Conservation (phyloP, 2,329 filamentous ascomycete genomes). For the Elsinoe fawcettii region DNA sequence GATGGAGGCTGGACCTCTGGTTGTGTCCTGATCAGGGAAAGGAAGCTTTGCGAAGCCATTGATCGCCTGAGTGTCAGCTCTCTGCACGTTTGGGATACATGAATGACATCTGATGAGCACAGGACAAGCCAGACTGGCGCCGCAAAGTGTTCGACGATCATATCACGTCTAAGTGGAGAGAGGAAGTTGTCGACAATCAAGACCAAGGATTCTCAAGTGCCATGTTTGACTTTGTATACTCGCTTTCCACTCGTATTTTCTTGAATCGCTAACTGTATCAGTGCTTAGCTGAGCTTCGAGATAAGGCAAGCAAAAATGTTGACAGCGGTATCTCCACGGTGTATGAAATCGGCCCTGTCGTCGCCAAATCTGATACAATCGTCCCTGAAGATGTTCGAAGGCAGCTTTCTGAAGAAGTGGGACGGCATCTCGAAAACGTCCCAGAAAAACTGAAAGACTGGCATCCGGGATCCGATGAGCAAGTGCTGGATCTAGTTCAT, state of each 20-base stretch:
- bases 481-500: conserved; percentile 56
- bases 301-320: conserved; percentile 43
- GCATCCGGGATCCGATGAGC: conserved; percentile 50
- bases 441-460: conserved; percentile 49
- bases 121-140: conserved; percentile 28
- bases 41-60: conserved; percentile 4
- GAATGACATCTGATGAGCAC: neutral
- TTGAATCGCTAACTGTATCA: neutral
- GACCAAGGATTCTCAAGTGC: conserved; percentile 18
- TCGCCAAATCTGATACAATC: conserved; percentile 48
- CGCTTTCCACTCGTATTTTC: no score
- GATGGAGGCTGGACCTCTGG: neutral
- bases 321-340: conserved; percentile 36
- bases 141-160: conserved; percentile 25
- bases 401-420: conserved; percentile 39
- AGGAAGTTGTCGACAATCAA: conserved; percentile 20
- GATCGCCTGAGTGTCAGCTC: conserved; percentile 7
- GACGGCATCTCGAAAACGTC: conserved; percentile 42
- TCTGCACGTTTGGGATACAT: no score
- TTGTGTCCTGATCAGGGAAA: conserved; percentile 7
- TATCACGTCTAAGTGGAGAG: conserved; percentile 23
- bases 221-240: conserved; percentile 24
- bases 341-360: conserved; percentile 38
- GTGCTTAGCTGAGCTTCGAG: conserved; percentile 41
- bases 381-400: conserved; percentile 35